phyloP scores from a whole-genome alignment of 1,139 yeast species.

The Wickerhamiella pararugosa region DNA sequence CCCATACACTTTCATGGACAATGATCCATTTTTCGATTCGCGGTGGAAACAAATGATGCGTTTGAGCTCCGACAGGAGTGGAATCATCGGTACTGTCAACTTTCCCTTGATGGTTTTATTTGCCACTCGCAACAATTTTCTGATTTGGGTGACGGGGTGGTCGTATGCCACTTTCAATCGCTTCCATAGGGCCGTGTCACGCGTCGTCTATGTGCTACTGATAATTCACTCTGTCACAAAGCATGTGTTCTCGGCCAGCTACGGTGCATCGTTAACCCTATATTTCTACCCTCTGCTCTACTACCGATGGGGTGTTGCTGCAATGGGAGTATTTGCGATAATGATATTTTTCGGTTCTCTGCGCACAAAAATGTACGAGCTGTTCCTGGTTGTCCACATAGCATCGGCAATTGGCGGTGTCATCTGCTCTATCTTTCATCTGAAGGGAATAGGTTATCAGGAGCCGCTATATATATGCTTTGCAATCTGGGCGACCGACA shows the following conservation, averaged over 20 bases:
- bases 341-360: conserved; percentile 39
- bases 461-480: conserved; percentile 30
- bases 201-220: conserved; percentile 36
- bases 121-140: conserved; percentile 47
- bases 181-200: conserved; percentile 46
- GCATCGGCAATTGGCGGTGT: conserved; percentile 29
- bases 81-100: conserved; percentile 43
- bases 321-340: conserved; percentile 32
- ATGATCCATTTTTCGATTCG: conserved; percentile 29
- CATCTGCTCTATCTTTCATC: conserved; percentile 36
- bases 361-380: conserved; percentile 33
- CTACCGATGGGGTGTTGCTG: conserved; percentile 43
- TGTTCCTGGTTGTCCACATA: conserved; percentile 33
- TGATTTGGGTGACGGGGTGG: conserved; percentile 46
- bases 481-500: conserved; percentile 31
- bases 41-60: conserved; percentile 30
- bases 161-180: conserved; percentile 44
- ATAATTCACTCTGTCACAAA: conserved; percentile 25
- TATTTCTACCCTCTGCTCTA: conserved; percentile 25
- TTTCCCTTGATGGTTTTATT: conserved; percentile 41
- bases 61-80: conserved; percentile 42
- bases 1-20: conserved; percentile 29
- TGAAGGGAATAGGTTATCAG: conserved; percentile 34
- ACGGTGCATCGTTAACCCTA: conserved; percentile 21
- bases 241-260: conserved; percentile 26